phyloP scores from a whole-genome alignment of 805 yeast species.

The Wickerhamiella brachini region DNA sequence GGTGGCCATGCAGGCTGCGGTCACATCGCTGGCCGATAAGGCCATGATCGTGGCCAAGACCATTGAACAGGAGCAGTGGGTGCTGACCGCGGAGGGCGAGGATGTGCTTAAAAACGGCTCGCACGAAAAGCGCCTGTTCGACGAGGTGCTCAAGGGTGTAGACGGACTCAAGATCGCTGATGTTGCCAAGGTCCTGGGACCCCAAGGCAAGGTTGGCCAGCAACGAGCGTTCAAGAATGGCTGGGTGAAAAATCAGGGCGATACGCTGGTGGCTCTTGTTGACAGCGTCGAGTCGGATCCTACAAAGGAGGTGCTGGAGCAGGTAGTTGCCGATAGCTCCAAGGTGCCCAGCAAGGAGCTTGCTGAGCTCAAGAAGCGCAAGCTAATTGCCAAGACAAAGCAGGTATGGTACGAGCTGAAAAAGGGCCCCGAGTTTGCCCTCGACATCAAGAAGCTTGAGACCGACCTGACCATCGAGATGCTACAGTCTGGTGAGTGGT shows the following conservation, averaged over 20 bases:
- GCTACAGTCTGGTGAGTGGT: constrained; percentile 75
- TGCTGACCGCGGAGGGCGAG: constrained; percentile 66
- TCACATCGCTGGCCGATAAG: constrained; percentile 75
- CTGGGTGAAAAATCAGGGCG: constrained; percentile 86
- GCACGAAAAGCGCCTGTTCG: constrained; percentile 71
- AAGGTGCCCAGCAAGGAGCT: constrained; percentile 53
- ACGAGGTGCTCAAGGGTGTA: constrained; percentile 56
- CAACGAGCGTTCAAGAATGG: constrained; percentile 96
- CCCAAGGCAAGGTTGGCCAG: constrained; percentile 83
- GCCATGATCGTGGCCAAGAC: constrained; percentile 63
- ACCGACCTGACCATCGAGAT: constrained; percentile 93
- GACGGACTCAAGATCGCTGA: constrained; percentile 77
- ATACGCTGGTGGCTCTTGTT: constrained; percentile 45
- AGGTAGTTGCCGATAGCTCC: constrained; percentile 43
- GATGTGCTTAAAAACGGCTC: constrained; percentile 73
- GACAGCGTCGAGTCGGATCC: constrained; percentile 51
- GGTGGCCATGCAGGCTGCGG: constrained; percentile 41
- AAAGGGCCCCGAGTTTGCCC: constrained; percentile 77
- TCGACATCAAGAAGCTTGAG: constrained; percentile 66
- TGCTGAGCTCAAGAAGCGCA: constrained; percentile 85
- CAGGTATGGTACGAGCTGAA: constrained; percentile 57
- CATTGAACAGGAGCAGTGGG: constrained; percentile 63
- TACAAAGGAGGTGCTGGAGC: constrained; percentile 42
- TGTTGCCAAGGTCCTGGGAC: constrained; percentile 49
- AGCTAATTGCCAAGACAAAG: constrained; percentile 59